Evolutionary conservation across 2,329 filamentous ascomycete genomes (phyloP), one percentile per base, ranked within the genome.

Genomic region (Akanthomyces lecanii): DNA sequence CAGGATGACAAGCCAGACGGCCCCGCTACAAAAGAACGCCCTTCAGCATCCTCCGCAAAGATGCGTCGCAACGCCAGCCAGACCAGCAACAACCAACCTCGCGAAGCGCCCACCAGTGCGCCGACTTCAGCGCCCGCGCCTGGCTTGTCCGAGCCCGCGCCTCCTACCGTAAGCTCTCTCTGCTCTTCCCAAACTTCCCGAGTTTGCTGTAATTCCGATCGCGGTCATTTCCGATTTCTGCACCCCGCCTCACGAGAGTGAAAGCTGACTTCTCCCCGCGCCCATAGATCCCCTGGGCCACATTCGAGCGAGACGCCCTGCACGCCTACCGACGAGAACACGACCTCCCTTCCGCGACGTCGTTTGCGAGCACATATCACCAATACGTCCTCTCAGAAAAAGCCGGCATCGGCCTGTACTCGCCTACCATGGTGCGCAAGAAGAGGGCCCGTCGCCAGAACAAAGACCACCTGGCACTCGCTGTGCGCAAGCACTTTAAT

Each of bases 401-500:
- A 70, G 77, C 81, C 68, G 82, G 86, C 73, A 86, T 93, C 68
- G 90, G 89, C 40, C 78, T 84, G 64, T 84, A 87, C 75, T 92
- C 89, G 18, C 90, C 90, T 6, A 92, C 89, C 28, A 92, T 92
- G 86, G 85, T 87, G 50, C 79, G 88, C 63, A 83, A 81, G 68
- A 85, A 84, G 67, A 80, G 85, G 53, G 81, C 86, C 69, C 79
- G 87, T 59, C 82, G 89, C 61, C 87, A 92, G 72, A 85, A 83
- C 69, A 90, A 90, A 72, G 87, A 91, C 44, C 84, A 90, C 67
- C 79, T 96, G 61, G 89, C 89, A 10, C 81, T 86, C 67, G 82
- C 85, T 1, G 89, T 93, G 55, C 82, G 90, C 67, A 93, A 92
- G 73, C 90, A 95, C 75, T 95, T 95, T 78, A 95, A 95, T 72